Evolutionary conservation across 306 rosid species (phyloP).

Genomic region (Casuarina equisetifolia): DNA sequence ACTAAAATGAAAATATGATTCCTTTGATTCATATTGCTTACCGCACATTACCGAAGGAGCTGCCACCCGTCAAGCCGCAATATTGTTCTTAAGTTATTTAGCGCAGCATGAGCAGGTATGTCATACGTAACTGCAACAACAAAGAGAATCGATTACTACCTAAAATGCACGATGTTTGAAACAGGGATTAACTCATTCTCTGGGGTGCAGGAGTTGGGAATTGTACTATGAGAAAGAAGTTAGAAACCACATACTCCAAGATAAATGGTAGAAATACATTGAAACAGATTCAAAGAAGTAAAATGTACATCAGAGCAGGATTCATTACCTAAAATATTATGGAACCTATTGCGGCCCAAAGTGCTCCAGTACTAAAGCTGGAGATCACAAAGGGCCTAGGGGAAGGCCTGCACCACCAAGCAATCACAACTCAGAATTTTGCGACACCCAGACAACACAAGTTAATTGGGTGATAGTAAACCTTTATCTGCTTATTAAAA

Average conservation of each 20-base stretch:
- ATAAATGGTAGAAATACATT: not conserved
- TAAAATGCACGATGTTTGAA: not conserved
- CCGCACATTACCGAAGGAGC: conserved; percentile 55
- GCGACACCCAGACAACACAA: conserved; percentile 24
- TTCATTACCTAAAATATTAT: conserved; percentile 59
- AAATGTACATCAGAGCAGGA: not conserved
- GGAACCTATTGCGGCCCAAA: conserved; percentile 80
- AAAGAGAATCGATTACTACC: not conserved
- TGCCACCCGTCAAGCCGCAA: conserved; percentile 62
- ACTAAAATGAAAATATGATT: not conserved
- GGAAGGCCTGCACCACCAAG: conserved; percentile 66
- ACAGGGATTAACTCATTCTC: too few species aligned
- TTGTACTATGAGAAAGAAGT: not conserved
- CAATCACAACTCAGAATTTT: conserved; percentile 37
- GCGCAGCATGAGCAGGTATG: conserved; percentile 67
- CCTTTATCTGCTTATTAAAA: conserved; percentile 71
- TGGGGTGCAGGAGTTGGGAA: not conserved
- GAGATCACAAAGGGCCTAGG: conserved; percentile 81
- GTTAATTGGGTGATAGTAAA: conserved; percentile 30
- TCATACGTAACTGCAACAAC: conserved; percentile 47
- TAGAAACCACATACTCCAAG: not conserved
- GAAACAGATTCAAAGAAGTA: not conserved
- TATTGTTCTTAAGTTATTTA: conserved; percentile 49
- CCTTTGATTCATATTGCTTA: conserved; percentile 23
- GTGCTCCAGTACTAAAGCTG: conserved; percentile 74